Evolutionary conservation across 2,329 filamentous ascomycete genomes (phyloP).

Genomic region (Exophiala phaeomuriformis): DNA sequence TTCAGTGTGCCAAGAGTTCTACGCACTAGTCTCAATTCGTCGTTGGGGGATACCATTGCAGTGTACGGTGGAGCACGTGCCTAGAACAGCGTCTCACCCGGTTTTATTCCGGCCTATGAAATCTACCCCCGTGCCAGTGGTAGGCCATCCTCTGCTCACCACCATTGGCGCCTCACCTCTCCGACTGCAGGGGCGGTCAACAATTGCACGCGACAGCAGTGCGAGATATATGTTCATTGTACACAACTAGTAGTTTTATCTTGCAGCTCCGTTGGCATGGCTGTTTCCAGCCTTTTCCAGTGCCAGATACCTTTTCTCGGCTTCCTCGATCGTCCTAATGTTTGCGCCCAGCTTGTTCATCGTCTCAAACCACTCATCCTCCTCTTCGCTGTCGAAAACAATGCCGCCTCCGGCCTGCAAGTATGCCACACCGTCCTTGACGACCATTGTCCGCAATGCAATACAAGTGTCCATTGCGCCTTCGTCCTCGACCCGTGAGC

Average conservation of each 20-base stretch:
- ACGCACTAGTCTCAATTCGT: background rate
- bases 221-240: background rate
- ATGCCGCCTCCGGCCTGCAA: slow-evolving; percentile 82
- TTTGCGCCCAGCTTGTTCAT: slow-evolving; percentile 93
- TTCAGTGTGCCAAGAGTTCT: background rate
- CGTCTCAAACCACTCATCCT: slow-evolving; percentile 92
- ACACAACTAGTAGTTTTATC: slow-evolving; percentile 5
- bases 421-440: slow-evolving; percentile 86
- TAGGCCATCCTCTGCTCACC: too few species aligned
- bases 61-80: too few species aligned
- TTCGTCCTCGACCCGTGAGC: slow-evolving; percentile 51
- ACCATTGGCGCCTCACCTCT: too few species aligned
- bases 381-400: slow-evolving; percentile 84
- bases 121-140: too few species aligned
- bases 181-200: too few species aligned
- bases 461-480: slow-evolving; percentile 89
- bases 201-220: background rate
- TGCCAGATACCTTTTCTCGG: slow-evolving; percentile 61
- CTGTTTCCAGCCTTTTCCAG: slow-evolving; percentile 29
- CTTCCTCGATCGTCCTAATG: slow-evolving; percentile 77
- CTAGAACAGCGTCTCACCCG: too few species aligned
- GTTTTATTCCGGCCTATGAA: too few species aligned
- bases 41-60: background rate
- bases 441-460: slow-evolving; percentile 82
- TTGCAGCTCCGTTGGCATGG: slow-evolving; percentile 16